Conservation (phyloP, 352 stramenopile genomes). For the Halophytophthora batemanensis region DNA sequence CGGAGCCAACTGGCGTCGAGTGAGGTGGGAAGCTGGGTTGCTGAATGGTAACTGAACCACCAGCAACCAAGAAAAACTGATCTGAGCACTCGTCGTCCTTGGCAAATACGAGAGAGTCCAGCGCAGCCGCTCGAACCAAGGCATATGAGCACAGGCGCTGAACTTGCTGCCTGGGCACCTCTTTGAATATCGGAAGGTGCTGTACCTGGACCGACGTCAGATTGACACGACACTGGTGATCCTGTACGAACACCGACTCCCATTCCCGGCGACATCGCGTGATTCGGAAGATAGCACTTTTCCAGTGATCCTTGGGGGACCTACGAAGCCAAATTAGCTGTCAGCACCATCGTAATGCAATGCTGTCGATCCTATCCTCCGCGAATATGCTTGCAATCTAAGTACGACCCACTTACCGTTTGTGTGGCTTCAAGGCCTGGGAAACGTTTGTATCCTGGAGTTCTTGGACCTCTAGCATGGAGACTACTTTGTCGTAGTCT, state of each 20-base stretch:
- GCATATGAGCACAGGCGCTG: constrained; percentile 30
- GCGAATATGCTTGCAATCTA: too few relatives aligned
- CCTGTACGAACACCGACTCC: constrained; percentile 27
- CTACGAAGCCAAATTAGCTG: too few relatives aligned
- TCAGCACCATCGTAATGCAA: too few relatives aligned
- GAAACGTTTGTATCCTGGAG: too few relatives aligned
- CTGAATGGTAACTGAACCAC: constrained; percentile 33
- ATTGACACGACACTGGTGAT: constrained; percentile 31
- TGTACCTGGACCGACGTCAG: constrained; percentile 35
- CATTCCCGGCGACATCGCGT: constrained; percentile 35
- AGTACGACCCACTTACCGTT: too few relatives aligned
- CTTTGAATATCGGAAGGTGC: constrained; percentile 27
- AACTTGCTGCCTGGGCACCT: constrained; percentile 12
- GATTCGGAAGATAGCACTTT: constrained; percentile 31
- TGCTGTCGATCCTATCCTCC: too few relatives aligned
- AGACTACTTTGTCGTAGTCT: constrained; percentile 8
- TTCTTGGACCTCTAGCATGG: constrained; percentile 4
- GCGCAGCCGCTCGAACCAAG: constrained; percentile 24
- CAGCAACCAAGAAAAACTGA: constrained; percentile 35
- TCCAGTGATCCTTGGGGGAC: constrained; percentile 7
- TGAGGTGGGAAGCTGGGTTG: constrained; percentile 12
- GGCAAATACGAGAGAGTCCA: constrained; percentile 31
- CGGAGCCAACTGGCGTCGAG: too few relatives aligned
- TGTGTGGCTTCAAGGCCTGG: background rate
- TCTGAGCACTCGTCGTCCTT: constrained; percentile 25